A percentile compares a stretch with the other conserved stretches of the same genome.
phyloP scores from a whole-genome alignment of 352 stramenopile genomes.

The Phytophthora sp. region DNA sequence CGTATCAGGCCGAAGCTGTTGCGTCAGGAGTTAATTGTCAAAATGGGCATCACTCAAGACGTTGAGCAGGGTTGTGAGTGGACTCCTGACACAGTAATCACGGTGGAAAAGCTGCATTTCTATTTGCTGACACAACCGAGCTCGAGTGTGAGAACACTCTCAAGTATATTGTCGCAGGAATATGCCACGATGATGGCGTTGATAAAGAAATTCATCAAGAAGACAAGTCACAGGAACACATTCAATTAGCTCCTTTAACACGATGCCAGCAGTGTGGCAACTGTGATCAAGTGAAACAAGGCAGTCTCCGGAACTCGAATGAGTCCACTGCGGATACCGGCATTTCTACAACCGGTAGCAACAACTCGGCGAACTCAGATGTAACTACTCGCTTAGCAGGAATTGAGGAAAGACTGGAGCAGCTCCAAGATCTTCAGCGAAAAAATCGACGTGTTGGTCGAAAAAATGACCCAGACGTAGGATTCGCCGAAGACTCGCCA shows the following conservation, averaged over 20 bases:
- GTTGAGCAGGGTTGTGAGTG: not conserved
- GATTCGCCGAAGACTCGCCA: not conserved
- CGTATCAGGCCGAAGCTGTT: not conserved
- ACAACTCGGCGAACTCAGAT: not conserved
- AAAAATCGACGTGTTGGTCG: constrained; percentile 1
- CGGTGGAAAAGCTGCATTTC: not conserved
- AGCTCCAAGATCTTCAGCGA: not conserved
- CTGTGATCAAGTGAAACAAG: not conserved
- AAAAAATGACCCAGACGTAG: not conserved
- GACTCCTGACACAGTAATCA: not conserved
- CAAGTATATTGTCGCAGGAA: not conserved
- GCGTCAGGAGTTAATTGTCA: not conserved
- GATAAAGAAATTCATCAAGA: not conserved
- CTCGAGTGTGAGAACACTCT: constrained; percentile 2
- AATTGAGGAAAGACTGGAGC: constrained; percentile 5
- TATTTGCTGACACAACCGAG: not conserved
- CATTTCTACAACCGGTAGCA: not conserved
- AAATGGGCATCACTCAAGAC: not conserved
- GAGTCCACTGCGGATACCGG: not conserved
- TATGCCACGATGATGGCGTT: not conserved
- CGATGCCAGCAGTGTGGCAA: not conserved
- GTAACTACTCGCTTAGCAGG: not conserved
- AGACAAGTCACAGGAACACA: not conserved
- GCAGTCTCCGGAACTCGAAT: not conserved
- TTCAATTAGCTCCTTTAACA: not conserved